Evolutionary conservation across 208 protist species (phyloP), one percentile per base, ranked within the genome.

Genomic region (Acanthamoeba sp.): DNA sequence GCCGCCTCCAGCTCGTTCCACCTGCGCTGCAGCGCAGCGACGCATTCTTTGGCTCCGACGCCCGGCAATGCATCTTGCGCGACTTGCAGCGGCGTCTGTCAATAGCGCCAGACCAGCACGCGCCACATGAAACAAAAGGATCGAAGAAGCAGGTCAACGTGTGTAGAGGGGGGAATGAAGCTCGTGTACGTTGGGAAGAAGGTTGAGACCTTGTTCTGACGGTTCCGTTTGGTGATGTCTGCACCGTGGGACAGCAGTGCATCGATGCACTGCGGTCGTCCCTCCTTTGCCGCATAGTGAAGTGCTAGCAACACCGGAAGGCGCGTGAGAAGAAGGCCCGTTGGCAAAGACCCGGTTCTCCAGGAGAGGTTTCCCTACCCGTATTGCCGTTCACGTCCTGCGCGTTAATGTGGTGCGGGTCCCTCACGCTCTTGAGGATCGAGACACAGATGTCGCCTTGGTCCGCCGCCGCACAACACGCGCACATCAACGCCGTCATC

Each of bases 401-500:
- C 7, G 42, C 76, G n/a, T 84, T 32, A 3, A 84, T 12, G 42
- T 55, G 24, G 10, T 24, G 1, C n/a, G 40, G 38, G 29, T 55
- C 24, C 4, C 32, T 55, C 38, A 84, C 14, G 10, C 40, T 24
- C 16, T 48, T 22, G 27, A 84, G 76, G 29, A 84, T 48, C 4
- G 32, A 10, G 6, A 16, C 16, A 24, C 14, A 48, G 9, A 55
- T 24, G 1, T 48, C 40, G 27, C 18, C 18, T 18, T 84, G 76
- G 42, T 84, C 76, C 18, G 1, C 42, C 24, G 14, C 24, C 76
- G 76, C 36, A 29, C 76, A 84, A 40, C 76, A 84, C 14, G 76
- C 76, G 38, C 76, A 84, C 76, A 84, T 84, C 40, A 84, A 40
- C 42, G 76, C 40, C 18, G 40, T 84, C 76, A 84, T 84, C 40